Base-by-base conservation (phyloP, 768 basidiomycete genomes). In the Tylopilus plumbeoviolaceoides region DNA sequence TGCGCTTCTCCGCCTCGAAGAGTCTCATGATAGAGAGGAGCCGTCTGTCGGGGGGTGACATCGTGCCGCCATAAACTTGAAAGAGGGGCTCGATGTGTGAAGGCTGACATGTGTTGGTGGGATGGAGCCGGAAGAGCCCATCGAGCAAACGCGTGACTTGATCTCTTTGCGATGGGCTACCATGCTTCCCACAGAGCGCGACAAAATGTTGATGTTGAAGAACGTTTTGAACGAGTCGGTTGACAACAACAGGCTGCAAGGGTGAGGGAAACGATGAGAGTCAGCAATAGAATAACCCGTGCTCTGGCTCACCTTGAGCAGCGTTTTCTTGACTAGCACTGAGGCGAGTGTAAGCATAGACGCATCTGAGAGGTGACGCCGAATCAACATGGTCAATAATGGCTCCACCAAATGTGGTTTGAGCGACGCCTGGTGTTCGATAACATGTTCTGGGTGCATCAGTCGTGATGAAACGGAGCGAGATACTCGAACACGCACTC, bases 81-180 rank as follows among this genome's bases (percentile, higher is more conserved):
- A 89, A 69, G 33, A 98, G 74, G 1, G 90, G 91, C 43, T 89
- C 84, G 41, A 95, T 71, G 58, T 95, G 91, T 4, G 81, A 86
- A 10, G 85, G 78, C 65, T 95, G 95, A 62, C 90, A 95, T 2
- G 92, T 87, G 60, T 91, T 91, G 12, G 75, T 69, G 0, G 93
- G 90, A 62, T 94, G 85, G 14, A 85, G 76, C 50, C 78, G 68
- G 73, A 95, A 97, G 2, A 95, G 74, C 4, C 72, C 68, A 42
- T 82, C 75, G 4, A 95, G 69, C 1, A 90, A 68, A n/a, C 70
- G 59, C 35, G 85, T 73, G 27, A 89, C 63, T 3, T 74, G 70
- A 21, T 78, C 73, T 20, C 83, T 76, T 28, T 69, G 61, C 5
- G 65, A 57, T 5, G 63, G 50, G 15, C 44, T 52, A 0, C 56